Base-by-base conservation (phyloP, 768 basidiomycete species). In the Mycena rosella region DNA sequence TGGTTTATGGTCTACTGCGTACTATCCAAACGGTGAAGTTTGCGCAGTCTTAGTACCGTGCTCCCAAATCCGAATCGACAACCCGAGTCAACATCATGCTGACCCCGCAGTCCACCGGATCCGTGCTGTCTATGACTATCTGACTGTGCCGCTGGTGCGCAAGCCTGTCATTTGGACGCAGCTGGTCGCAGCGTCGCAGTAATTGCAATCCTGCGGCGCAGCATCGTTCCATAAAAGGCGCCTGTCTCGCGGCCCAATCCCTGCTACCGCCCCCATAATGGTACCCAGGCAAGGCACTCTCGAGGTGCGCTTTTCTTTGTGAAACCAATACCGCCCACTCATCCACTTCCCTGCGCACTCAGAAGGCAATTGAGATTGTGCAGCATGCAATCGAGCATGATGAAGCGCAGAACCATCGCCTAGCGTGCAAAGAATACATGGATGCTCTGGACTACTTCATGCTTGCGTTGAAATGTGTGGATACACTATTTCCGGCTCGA, bases 391-490 rank as follows among this genome's bases (percentile, higher is more conserved):
- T 93, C 62, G 91, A 91, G 62, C 87, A 90, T 63, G 93, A 94
- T 78, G 81, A 83, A 70, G 89, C 89, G 73, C 88, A 88, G 77
- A 91, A 93, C 77, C 94, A 94, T 78, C 80, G 83, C 11, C 91
- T 91, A 72, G 92, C 92, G n/a, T 93, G 89, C 83, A 92, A 89
- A 78, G 87, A 88, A 67, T 92, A 93, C 79, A 87, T 88, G 81
- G 92, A 93, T 82, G 85, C 90, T 20, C 83, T 94, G 60, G 93
- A 94, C 75, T 94, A 94, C 73, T 94, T 94, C 77, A 91, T 93
- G 89, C 89, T 94, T 74, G 92, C 91, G 10, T 83, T 90, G 74
- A 92, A 91, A 76, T 91, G 91, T 91, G 68, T 53, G 84, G n/a
- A n/a, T 78, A 57, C 5, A 32, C 40, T 54, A 29, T 20, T 59